Evolutionary conservation across 805 yeast species (phyloP).

Genomic region (Lipomyces starkeyi): DNA sequence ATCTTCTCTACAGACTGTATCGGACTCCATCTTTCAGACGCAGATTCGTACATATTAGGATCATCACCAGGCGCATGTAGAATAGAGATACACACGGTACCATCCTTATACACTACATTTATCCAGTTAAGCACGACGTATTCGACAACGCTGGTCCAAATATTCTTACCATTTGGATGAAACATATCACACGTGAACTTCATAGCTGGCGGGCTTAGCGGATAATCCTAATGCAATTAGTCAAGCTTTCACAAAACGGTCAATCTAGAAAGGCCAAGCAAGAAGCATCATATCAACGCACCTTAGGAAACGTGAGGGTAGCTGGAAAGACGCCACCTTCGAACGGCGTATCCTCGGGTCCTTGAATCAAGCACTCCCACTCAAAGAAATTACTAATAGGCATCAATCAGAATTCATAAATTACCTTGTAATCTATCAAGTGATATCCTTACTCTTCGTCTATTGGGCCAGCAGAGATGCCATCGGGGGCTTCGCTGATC

Average conservation of each 20-base stretch:
- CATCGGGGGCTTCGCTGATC: constrained; percentile 87
- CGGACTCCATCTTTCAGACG: constrained; percentile 98
- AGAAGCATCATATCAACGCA: constrained; percentile 4
- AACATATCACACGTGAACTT: constrained; percentile 78
- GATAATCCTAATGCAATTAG: constrained; percentile 59
- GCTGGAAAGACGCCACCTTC: constrained; percentile 91
- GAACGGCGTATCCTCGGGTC: constrained; percentile 83
- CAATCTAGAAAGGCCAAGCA: neutral
- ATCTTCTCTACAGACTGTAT: constrained; percentile 98
- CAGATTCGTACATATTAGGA: constrained; percentile 92
- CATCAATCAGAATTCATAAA: constrained; percentile 1
- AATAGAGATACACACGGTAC: constrained; percentile 94
- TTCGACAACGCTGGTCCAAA: neutral
- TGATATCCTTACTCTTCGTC: constrained; percentile 56
- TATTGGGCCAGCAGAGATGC: constrained; percentile 91
- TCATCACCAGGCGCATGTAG: constrained; percentile 97
- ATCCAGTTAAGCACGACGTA: neutral
- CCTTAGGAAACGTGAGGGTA: constrained; percentile 65
- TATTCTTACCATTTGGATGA: constrained; percentile 74
- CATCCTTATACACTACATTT: constrained; percentile 75
- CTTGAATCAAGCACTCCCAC: constrained; percentile 86
- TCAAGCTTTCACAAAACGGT: neutral
- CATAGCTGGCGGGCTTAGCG: constrained; percentile 79
- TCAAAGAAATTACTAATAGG: constrained; percentile 56
- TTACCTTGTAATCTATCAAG: neutral